A percentile compares a stretch with the other conserved stretches of the same genome.
These are phyloP conservation scores for Lagenidium giganteum DNA, from an alignment of 352 stramenopile species.

Conservation along the genomic window DNA sequence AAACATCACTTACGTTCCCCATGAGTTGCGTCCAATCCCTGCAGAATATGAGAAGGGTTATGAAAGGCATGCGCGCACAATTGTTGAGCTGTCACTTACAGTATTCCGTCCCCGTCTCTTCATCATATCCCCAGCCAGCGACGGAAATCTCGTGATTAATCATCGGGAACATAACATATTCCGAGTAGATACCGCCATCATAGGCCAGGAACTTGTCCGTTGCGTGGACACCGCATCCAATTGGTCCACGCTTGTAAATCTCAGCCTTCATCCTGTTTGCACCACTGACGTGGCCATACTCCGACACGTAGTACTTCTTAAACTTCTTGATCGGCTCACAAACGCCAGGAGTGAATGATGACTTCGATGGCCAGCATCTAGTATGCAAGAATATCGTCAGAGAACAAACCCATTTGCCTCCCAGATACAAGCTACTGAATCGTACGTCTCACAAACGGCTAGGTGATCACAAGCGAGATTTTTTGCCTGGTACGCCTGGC, in stretches of 20 bases:
- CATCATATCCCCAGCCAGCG: slow-evolving; percentile 83
- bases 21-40: slow-evolving; percentile 90
- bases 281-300: slow-evolving; percentile 86
- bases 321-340: slow-evolving; percentile 86
- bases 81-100: no score
- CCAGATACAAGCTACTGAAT: slow-evolving; percentile 1
- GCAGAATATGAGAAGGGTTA: no score
- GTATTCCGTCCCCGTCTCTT: slow-evolving; percentile 86
- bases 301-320: slow-evolving; percentile 86
- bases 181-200: slow-evolving; percentile 76
- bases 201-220: slow-evolving; percentile 84
- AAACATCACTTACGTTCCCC: slow-evolving; percentile 48
- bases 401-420: background rate
- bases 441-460: slow-evolving; percentile 79
- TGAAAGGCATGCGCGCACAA: no score
- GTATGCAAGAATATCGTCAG: background rate
- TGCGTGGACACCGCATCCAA: slow-evolving; percentile 85
- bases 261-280: slow-evolving; percentile 89
- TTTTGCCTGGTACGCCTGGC: slow-evolving; percentile 88
- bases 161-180: slow-evolving; percentile 73
- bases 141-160: slow-evolving; percentile 90
- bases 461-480: slow-evolving; percentile 74
- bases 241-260: slow-evolving; percentile 88
- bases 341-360: slow-evolving; percentile 77
- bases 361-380: slow-evolving; percentile 82